These are phyloP conservation scores for Aspergillus intermedius DNA, from an alignment of 2,329 filamentous ascomycete genomes.

Conservation along the genomic window DNA sequence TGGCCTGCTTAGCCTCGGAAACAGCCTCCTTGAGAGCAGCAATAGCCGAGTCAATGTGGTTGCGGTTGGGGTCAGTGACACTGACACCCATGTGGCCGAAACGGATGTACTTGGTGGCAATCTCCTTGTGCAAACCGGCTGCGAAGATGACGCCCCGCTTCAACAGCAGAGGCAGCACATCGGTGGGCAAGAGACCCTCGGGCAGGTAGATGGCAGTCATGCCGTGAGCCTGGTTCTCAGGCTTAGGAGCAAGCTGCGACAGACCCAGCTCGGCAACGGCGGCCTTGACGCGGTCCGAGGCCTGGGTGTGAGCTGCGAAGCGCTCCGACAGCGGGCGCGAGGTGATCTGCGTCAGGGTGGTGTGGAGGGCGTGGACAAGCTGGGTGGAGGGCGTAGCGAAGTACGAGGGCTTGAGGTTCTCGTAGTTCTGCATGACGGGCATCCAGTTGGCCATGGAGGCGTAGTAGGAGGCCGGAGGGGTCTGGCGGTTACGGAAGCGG, in stretches of 20 bases:
- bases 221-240: conserved; percentile 87
- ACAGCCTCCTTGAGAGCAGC: conserved; percentile 69
- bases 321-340: conserved; percentile 72
- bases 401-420: conserved; percentile 94
- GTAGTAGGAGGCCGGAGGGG: conserved; percentile 81
- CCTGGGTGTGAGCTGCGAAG: conserved; percentile 72
- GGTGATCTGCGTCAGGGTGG: conserved; percentile 77
- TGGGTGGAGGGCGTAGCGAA: conserved; percentile 96
- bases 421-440: conserved; percentile 98
- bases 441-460: conserved; percentile 96
- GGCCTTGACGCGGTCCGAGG: conserved; percentile 81
- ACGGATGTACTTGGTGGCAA: conserved; percentile 85
- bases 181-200: conserved; percentile 70
- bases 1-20: conserved; percentile 63
- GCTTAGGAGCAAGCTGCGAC: conserved; percentile 75
- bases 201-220: conserved; percentile 98
- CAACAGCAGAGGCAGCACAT: conserved; percentile 75
- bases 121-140: conserved; percentile 92
- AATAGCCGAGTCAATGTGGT: conserved; percentile 79
- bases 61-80: conserved; percentile 69
- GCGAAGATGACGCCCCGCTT: conserved; percentile 91
- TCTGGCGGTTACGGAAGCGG: conserved; percentile 70
- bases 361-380: conserved; percentile 87
- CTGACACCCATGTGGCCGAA: conserved; percentile 98
- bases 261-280: conserved; percentile 73